Conservation (phyloP, 2,329 filamentous ascomycete species). For the Pseudogymnoascus sp. region DNA sequence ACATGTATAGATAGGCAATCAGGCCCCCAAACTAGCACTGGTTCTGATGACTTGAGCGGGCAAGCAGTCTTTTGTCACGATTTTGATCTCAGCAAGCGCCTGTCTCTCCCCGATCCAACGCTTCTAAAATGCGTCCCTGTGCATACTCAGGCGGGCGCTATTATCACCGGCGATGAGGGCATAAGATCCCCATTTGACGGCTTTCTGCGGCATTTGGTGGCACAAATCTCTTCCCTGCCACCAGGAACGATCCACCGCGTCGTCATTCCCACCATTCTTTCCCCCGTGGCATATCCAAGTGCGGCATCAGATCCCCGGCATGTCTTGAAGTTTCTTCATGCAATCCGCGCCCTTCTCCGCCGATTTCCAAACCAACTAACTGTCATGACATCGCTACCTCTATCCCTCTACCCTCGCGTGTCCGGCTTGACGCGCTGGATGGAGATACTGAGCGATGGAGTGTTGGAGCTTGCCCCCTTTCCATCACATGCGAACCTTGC, state of each 20-base stretch:
- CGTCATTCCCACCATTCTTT: conserved; percentile 76
- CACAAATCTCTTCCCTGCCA: conserved; percentile 49
- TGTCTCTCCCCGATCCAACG: conserved; percentile 47
- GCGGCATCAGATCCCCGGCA: conserved; percentile 61
- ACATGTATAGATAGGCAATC: conserved; percentile 20
- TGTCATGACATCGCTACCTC: conserved; percentile 67
- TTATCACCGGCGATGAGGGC: conserved; percentile 25
- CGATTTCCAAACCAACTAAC: conserved; percentile 58
- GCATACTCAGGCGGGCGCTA: conserved; percentile 18
- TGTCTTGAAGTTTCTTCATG: conserved; percentile 74
- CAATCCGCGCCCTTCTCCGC: conserved; percentile 66
- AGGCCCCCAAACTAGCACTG: conserved; percentile 13
- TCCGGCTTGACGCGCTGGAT: conserved; percentile 77
- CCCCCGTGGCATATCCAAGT: conserved; percentile 74
- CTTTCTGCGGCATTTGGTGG: conserved; percentile 54
- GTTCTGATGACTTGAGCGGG: conserved; percentile 1
- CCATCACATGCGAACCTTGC: conserved; percentile 44
- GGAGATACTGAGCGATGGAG: conserved; percentile 76
- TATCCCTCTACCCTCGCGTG: conserved; percentile 69
- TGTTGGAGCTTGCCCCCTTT: conserved; percentile 75
- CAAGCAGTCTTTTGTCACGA: conserved; percentile 56
- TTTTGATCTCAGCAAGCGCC: conserved; percentile 63
- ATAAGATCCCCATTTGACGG: conserved; percentile 51
- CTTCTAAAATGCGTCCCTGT: conserved; percentile 46
- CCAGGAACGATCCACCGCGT: conserved; percentile 67